Percentiles rank a stretch among this genome's conserved stretches.
These are phyloP conservation scores for Cladosporium austrohemisphaericum DNA, from an alignment of 2,329 filamentous ascomycete species.

Conservation along the genomic window DNA sequence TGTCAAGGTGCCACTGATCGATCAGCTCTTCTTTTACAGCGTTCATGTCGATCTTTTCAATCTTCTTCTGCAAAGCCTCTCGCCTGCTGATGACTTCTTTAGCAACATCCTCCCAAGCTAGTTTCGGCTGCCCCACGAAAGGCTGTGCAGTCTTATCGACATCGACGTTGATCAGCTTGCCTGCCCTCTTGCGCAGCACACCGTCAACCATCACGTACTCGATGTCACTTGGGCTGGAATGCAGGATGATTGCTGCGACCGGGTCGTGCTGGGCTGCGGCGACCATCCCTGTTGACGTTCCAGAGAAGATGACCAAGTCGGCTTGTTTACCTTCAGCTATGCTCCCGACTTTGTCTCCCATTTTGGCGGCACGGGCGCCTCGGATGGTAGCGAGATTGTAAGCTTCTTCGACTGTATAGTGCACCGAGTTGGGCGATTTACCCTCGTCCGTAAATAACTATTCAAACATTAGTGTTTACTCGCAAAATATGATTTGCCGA, in stretches of 20 bases:
- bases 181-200: constrained; percentile 36
- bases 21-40: constrained; percentile 1
- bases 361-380: constrained; percentile 42
- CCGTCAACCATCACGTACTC: constrained; percentile 46
- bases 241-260: constrained; percentile 42
- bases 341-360: constrained; percentile 43
- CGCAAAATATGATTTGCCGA: too few relatives aligned
- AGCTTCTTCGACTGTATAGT: constrained; percentile 39
- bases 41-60: constrained; percentile 7
- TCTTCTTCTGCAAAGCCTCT: constrained; percentile 2
- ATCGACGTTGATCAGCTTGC: constrained; percentile 29
- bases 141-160: constrained; percentile 23
- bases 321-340: constrained; percentile 47
- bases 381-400: constrained; percentile 51
- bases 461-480: too few relatives aligned
- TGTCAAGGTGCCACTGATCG: constrained; percentile 8
- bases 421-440: constrained; percentile 27
- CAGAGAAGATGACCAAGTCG: constrained; percentile 49
- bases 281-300: constrained; percentile 40
- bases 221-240: constrained; percentile 41
- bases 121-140: neutral
- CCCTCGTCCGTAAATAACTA: constrained; percentile 23
- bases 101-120: constrained; percentile 14
- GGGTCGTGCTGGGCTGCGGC: constrained; percentile 41
- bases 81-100: constrained; percentile 11